phyloP scores from a whole-genome alignment of 257 asterid genomes.

The Plantago ovata region DNA sequence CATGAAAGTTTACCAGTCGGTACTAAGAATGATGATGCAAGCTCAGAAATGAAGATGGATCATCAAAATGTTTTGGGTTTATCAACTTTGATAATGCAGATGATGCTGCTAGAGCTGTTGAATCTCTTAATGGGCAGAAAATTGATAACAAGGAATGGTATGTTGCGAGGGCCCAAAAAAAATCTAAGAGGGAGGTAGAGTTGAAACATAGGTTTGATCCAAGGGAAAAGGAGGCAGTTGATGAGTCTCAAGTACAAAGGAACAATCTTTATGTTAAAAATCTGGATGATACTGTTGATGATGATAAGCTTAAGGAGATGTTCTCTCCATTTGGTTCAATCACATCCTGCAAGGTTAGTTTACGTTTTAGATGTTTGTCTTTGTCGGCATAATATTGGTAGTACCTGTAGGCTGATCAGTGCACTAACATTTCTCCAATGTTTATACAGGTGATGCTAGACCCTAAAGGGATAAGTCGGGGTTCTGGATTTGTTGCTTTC shows the following conservation, averaged over 20 bases:
- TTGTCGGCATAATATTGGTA: too few relatives aligned
- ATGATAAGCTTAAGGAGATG: constrained; percentile 76
- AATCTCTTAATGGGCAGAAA: constrained; percentile 61
- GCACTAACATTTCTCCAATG: too few relatives aligned
- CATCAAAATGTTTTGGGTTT: constrained; percentile 84
- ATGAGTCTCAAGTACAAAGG: constrained; percentile 74
- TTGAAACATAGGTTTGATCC: constrained; percentile 66
- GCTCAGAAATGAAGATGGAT: constrained; percentile 79
- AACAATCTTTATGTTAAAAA: constrained; percentile 73
- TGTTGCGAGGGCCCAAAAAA: constrained; percentile 93
- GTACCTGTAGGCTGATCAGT: too few relatives aligned
- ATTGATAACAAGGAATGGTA: constrained; percentile 74
- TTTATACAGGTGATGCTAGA: too few relatives aligned
- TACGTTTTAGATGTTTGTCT: too few relatives aligned
- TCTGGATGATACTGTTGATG: constrained; percentile 65
- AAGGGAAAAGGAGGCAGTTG: too few relatives aligned
- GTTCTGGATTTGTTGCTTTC: too few relatives aligned
- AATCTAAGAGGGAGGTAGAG: constrained; percentile 71
- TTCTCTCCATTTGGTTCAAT: constrained; percentile 72
- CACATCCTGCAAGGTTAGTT: too few relatives aligned
- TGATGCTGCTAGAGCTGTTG: constrained; percentile 85
- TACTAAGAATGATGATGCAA: too few relatives aligned
- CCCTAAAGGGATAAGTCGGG: too few relatives aligned
- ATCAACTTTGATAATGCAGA: constrained; percentile 80
- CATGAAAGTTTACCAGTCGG: too few relatives aligned